A percentile compares a stretch with the other conserved stretches of the same genome.
Evolutionary conservation across 2,329 filamentous ascomycete genomes (phyloP).

Genomic region (Aspergillus glaucus): DNA sequence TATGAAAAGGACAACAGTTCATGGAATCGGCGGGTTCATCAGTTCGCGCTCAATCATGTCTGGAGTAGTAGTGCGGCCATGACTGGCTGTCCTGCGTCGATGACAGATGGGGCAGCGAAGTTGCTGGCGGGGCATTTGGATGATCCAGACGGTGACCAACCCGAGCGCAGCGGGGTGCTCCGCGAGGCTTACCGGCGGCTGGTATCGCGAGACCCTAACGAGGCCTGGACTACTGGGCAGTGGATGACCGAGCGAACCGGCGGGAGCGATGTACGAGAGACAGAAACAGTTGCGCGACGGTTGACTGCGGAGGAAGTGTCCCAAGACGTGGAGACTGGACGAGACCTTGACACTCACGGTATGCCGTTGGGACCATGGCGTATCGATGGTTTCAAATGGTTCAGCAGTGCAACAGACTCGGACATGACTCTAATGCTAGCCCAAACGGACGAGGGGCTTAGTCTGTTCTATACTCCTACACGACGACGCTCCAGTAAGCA

Average conservation of each 20-base stretch:
- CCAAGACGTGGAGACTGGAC: constrained; percentile 13
- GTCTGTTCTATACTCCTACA: constrained; percentile 60
- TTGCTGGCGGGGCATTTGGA: constrained; percentile 8
- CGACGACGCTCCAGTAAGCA: constrained; percentile 28
- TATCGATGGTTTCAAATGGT: constrained; percentile 59
- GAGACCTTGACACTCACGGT: not conserved
- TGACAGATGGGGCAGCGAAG: constrained; percentile 23
- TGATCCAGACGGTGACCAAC: not conserved
- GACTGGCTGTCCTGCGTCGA: constrained; percentile 20
- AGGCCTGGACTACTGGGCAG: constrained; percentile 64
- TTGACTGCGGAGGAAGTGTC: constrained; percentile 5
- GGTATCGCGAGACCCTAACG: not conserved
- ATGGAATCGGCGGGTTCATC: constrained; percentile 13
- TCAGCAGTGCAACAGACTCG: constrained; percentile 56
- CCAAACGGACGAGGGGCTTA: constrained; percentile 49
- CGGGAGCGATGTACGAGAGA: constrained; percentile 62
- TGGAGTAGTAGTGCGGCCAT: constrained; percentile 21
- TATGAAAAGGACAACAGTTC: constrained; percentile 9
- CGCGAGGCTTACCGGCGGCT: not conserved
- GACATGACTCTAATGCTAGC: constrained; percentile 61
- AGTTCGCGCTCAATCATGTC: constrained; percentile 16
- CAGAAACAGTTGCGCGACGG: constrained; percentile 54
- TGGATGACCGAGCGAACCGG: constrained; percentile 72
- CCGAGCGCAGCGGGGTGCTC: not conserved
- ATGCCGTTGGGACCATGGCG: constrained; percentile 46